These are phyloP conservation scores for Elymus sibiricus DNA, from an alignment of 176 grass and related monocot genomes.

Conservation along the genomic window DNA sequence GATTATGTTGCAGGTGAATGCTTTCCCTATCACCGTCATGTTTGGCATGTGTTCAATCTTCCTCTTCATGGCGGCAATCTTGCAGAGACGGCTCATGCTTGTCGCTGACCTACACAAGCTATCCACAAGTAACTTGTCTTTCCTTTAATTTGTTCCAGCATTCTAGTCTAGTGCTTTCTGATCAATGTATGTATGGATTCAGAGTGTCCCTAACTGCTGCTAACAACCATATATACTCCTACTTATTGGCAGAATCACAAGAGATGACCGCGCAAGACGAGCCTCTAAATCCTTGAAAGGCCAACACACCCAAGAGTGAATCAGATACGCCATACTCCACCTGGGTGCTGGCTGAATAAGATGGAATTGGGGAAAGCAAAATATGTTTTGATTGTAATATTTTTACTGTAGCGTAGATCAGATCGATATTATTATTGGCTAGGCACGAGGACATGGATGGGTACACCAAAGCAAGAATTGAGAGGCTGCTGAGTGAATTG, in stretches of 20 bases:
- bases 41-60: slow-evolving; percentile 98
- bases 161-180: no score
- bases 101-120: slow-evolving; percentile 72
- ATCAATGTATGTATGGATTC: not conserved
- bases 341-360: slow-evolving; percentile 43
- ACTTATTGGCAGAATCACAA: slow-evolving; percentile 56
- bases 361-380: slow-evolving; percentile 14
- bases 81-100: slow-evolving; percentile 93
- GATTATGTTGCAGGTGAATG: slow-evolving; percentile 76
- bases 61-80: slow-evolving; percentile 85
- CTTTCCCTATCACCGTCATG: slow-evolving; percentile 89
- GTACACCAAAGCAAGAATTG: slow-evolving; percentile 23
- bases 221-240: slow-evolving; percentile 20
- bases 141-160: not conserved
- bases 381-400: slow-evolving; percentile 32
- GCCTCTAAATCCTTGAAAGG: slow-evolving; percentile 61
- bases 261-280: slow-evolving; percentile 59
- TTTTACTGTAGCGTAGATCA: slow-evolving; percentile 29
- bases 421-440: slow-evolving; percentile 20
- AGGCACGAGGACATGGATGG: not conserved
- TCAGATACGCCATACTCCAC: slow-evolving; percentile 4
- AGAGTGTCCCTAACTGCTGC: not conserved
- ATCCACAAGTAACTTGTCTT: slow-evolving; percentile 49
- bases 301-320: no score
- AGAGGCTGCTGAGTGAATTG: slow-evolving; percentile 10